These are phyloP conservation scores for Biscogniauxia marginata DNA, from an alignment of 2,329 filamentous ascomycete species.

Conservation along the genomic window DNA sequence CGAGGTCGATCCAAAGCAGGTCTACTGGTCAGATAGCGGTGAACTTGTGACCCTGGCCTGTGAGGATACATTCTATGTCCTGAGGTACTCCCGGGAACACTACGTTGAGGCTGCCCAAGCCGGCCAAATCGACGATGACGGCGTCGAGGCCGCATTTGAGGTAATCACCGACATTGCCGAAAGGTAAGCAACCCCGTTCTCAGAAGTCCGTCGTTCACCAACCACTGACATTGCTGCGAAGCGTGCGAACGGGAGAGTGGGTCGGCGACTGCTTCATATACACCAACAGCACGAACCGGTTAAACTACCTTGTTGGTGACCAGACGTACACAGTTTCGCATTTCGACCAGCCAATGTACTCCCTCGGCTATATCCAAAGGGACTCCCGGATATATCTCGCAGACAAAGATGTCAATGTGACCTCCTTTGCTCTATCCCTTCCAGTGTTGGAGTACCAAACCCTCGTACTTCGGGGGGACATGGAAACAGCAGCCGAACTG, in stretches of 20 bases:
- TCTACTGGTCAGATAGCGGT: constrained; percentile 97
- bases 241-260: constrained; percentile 93
- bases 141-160: constrained; percentile 93
- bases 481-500: constrained; percentile 86
- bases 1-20: constrained; percentile 69
- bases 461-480: constrained; percentile 86
- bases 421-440: constrained; percentile 87
- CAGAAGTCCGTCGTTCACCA: not conserved
- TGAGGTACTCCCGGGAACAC: constrained; percentile 86
- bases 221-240: constrained; percentile 36
- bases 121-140: constrained; percentile 82
- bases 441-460: constrained; percentile 97
- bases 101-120: constrained; percentile 81
- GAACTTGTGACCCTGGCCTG: constrained; percentile 91
- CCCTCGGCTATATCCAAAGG: constrained; percentile 90
- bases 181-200: constrained; percentile 50
- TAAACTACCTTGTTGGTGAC: constrained; percentile 97
- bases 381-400: constrained; percentile 94
- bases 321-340: constrained; percentile 97
- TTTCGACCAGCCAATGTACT: constrained; percentile 93
- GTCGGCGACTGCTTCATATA: constrained; percentile 99
- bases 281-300: constrained; percentile 91
- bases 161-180: constrained; percentile 95
- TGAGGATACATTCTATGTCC: constrained; percentile 91
- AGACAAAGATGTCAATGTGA: constrained; percentile 92